A percentile compares a stretch with the other conserved stretches of the same genome.
Evolutionary conservation across 768 basidiomycete species (phyloP).

Genomic region (Pulveroboletus sp.): DNA sequence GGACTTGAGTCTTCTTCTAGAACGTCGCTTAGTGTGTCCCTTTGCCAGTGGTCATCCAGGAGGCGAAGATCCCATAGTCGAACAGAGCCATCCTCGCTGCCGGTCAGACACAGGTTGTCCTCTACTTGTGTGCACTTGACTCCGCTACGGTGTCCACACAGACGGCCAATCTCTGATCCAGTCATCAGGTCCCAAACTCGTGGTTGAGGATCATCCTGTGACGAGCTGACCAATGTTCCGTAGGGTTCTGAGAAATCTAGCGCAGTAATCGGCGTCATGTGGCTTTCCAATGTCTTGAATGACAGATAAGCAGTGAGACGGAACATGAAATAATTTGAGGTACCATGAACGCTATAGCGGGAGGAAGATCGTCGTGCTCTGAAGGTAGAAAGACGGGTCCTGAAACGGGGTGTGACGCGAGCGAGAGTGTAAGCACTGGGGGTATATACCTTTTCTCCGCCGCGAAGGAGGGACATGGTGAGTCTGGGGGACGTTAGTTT

Average conservation of each 20-base stretch:
- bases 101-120: slow-evolving; percentile 84
- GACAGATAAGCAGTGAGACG: slow-evolving; percentile 9
- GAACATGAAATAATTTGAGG: slow-evolving; percentile 6
- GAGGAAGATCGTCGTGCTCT: slow-evolving; percentile 93
- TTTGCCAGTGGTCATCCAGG: slow-evolving; percentile 67
- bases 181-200: slow-evolving; percentile 93
- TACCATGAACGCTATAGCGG: slow-evolving; percentile 97
- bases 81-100: slow-evolving; percentile 80
- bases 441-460: slow-evolving; percentile 28
- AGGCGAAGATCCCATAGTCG: slow-evolving; percentile 87
- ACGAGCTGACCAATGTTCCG: slow-evolving; percentile 84
- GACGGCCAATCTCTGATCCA: slow-evolving; percentile 79
- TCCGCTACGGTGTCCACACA: slow-evolving; percentile 74
- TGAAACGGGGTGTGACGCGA: slow-evolving; percentile 23
- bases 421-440: neutral
- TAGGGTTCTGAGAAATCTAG: slow-evolving; percentile 98
- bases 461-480: slow-evolving; percentile 27
- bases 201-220: slow-evolving; percentile 80
- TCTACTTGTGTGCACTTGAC: slow-evolving; percentile 95
- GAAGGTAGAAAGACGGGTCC: slow-evolving; percentile 96
- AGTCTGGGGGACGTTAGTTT: slow-evolving; percentile 6
- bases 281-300: slow-evolving; percentile 74
- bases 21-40: slow-evolving; percentile 55
- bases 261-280: slow-evolving; percentile 76
- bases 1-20: slow-evolving; percentile 54